Base-by-base conservation (phyloP, 495 filamentous ascomycete genomes). In the Pseudevernia furfuracea region DNA sequence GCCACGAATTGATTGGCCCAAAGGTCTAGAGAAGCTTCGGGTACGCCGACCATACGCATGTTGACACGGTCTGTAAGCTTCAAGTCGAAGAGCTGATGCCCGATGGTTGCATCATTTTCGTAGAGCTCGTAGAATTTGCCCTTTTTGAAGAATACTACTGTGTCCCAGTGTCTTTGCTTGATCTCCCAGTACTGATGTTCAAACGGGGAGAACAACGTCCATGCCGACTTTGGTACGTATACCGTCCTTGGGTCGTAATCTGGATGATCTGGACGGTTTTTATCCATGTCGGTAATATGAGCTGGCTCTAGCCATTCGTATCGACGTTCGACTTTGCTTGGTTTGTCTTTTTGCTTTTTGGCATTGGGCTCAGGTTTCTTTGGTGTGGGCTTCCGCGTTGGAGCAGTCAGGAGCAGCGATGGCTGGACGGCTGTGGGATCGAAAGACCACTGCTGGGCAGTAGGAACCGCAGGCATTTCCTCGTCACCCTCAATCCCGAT, bases 131-230 rank as follows among this genome's bases (percentile, higher is more conserved):
- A 99, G 76, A 99, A 99, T 73, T 99, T 99, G 65, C 94, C 94
- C 77, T 99, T 99, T 76, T 96, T 97, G 82, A 99, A 99, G 77
- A 99, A 99, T 19, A 99, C 94, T 28, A 99, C 87, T 0, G 92
- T 97, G 65, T 96, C 91, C 89, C 89, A 96, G 68, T 93, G 90
- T 59, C 96, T 96, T 75, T 91, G 89, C 80, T 99, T 99, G 74
- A 99, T 97, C 71, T 96, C 92, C 94, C 94, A 99, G 75, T 97
- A 99, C 69, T 99, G 94, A 74, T 91, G 94, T 77, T 99, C 94
- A 66, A 99, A 99, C 0, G 93, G 82, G 0, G 91, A 91, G 72
- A 99, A 96, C 5, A 87, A 83, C 0, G 74, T 75, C 83, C 84
- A 91, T 12, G 91, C 90, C 7, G 79, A 55, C 0, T 88, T 86